A percentile compares a stretch with the other conserved stretches of the same genome.
phyloP scores from a whole-genome alignment of 257 asterid species.

The Solanum chiquidenum region DNA sequence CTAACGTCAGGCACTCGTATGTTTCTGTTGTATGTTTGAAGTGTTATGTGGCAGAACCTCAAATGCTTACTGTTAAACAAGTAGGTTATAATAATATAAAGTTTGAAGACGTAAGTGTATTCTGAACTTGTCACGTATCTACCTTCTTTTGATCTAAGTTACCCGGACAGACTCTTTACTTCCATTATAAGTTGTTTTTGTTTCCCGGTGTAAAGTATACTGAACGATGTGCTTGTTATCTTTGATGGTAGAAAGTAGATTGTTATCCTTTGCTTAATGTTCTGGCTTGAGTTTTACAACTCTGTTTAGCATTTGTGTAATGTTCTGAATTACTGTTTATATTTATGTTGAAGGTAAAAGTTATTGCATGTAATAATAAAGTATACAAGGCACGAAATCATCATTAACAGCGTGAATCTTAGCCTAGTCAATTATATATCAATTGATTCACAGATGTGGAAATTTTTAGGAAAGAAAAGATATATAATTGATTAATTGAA shows the following conservation, averaged over 20 bases:
- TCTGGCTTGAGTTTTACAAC: not conserved
- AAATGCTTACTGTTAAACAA: not conserved
- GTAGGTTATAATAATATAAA: not conserved
- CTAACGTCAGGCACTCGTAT: not conserved
- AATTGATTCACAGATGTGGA: not conserved
- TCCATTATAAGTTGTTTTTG: not conserved
- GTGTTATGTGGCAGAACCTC: not conserved
- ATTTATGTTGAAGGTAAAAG: conserved; percentile 27
- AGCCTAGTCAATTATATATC: too few species aligned
- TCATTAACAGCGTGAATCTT: too few species aligned
- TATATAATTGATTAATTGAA: not conserved
- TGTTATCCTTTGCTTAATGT: not conserved
- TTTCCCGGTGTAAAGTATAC: not conserved
- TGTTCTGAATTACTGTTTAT: not conserved
- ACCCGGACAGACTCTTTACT: not conserved
- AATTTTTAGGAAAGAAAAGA: not conserved
- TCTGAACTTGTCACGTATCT: not conserved
- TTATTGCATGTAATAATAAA: too few species aligned
- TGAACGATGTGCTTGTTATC: not conserved
- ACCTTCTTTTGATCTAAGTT: not conserved
- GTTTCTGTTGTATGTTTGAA: not conserved
- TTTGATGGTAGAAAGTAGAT: not conserved
- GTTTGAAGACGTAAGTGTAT: not conserved
- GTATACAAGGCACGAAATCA: too few species aligned
- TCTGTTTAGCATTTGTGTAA: not conserved